phyloP scores from a whole-genome alignment of 2,329 filamentous ascomycete genomes.

The Tolypocladium ovalisporum region DNA sequence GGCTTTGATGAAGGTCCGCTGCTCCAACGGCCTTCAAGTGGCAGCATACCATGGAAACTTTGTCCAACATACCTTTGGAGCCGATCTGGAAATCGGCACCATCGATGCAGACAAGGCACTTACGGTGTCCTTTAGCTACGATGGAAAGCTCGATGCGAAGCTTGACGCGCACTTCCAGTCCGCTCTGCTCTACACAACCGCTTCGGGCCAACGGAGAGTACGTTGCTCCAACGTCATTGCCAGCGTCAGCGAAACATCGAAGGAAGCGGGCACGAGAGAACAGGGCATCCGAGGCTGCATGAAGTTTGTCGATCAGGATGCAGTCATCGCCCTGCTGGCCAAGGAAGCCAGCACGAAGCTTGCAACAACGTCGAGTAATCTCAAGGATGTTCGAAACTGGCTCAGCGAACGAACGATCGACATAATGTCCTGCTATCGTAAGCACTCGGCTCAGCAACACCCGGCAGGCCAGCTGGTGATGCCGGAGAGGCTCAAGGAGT shows the following conservation, averaged over 20 bases:
- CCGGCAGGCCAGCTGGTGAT: conserved; percentile 89
- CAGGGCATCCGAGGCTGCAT: conserved; percentile 66
- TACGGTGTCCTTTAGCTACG: conserved; percentile 84
- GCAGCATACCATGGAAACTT: conserved; percentile 95
- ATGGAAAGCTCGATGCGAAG: conserved; percentile 94
- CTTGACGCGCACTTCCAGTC: conserved; percentile 97
- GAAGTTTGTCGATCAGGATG: conserved; percentile 93
- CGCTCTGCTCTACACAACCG: conserved; percentile 87
- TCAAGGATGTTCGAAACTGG: conserved; percentile 76
- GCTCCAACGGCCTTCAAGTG: conserved; percentile 91
- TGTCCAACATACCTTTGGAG: conserved; percentile 86
- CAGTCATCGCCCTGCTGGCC: conserved; percentile 75
- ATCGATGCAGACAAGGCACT: conserved; percentile 92
- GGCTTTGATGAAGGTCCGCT: conserved; percentile 95
- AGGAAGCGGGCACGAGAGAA: conserved; percentile 25
- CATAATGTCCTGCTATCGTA: conserved; percentile 82
- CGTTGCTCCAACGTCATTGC: conserved; percentile 90
- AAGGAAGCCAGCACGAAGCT: conserved; percentile 92
- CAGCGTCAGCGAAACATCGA: conserved; percentile 63
- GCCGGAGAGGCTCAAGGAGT: conserved; percentile 91
- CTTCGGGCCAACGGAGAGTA: conserved; percentile 77
- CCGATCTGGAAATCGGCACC: conserved; percentile 85
- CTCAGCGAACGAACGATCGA: conserved; percentile 90
- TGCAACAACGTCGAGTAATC: conserved; percentile 51
- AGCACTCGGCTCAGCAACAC: conserved; percentile 76